phyloP scores from a whole-genome alignment of 169 alveolate genomes.

The Toxoplasma gondii region DNA sequence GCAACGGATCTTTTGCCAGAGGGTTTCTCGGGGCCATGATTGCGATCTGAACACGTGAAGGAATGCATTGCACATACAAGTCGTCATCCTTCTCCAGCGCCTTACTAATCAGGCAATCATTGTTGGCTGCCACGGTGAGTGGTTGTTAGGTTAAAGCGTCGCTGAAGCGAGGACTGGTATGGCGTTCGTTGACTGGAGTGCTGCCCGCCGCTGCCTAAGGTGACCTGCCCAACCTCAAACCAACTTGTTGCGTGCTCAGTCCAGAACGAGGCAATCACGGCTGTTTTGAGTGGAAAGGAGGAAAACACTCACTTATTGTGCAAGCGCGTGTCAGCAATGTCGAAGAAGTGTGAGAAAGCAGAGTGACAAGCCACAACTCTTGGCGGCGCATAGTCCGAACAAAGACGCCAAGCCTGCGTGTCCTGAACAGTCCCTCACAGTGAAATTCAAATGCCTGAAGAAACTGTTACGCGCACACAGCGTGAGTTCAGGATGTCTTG shows the following conservation, averaged over 20 bases:
- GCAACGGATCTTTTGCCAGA: constrained; percentile 29
- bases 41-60: background rate
- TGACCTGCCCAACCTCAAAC: too few relatives aligned
- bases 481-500: background rate
- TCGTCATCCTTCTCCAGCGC: background rate
- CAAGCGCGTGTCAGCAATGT: too few relatives aligned
- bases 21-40: constrained; percentile 23
- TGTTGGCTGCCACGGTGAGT: background rate
- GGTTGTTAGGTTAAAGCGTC: too few relatives aligned
- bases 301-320: too few relatives aligned
- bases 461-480: background rate
- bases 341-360: too few relatives aligned
- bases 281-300: too few relatives aligned
- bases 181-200: too few relatives aligned
- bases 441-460: background rate
- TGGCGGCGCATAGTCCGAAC: background rate
- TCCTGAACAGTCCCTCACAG: background rate
- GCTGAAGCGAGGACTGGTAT: too few relatives aligned
- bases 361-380: too few relatives aligned
- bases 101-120: background rate
- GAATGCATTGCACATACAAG: background rate
- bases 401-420: background rate
- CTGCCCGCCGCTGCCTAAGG: too few relatives aligned
- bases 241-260: too few relatives aligned
- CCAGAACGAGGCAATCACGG: too few relatives aligned